Percentiles rank a stretch among this genome's conserved stretches.
These are phyloP conservation scores for Exophiala phaeomuriformis DNA, from an alignment of 2,329 filamentous ascomycete genomes.

Conservation along the genomic window DNA sequence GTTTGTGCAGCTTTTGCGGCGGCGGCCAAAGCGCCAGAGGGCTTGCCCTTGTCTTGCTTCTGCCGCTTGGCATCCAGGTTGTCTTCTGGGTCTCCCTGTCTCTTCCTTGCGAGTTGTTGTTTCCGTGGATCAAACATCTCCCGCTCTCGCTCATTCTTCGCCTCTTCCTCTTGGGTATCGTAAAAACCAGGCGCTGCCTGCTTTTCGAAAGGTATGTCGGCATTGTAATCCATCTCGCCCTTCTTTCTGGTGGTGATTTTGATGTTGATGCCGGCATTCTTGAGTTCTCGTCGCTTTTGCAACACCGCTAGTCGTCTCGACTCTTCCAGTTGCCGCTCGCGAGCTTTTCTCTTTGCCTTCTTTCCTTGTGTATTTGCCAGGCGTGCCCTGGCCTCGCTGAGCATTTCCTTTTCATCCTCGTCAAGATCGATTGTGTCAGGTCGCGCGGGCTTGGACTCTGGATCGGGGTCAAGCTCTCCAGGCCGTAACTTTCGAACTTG, in stretches of 20 bases:
- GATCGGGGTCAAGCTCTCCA: conserved; percentile 93
- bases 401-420: conserved; percentile 98
- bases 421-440: conserved; percentile 97
- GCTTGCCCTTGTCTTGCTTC: conserved; percentile 77
- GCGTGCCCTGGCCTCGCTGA: conserved; percentile 92
- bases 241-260: conserved; percentile 86
- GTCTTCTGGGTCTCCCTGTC: conserved; percentile 85
- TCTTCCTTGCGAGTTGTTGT: conserved; percentile 82
- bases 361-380: conserved; percentile 97
- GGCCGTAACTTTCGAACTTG: conserved; percentile 80
- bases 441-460: conserved; percentile 88
- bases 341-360: conserved; percentile 95
- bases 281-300: conserved; percentile 92
- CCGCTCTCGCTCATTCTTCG: conserved; percentile 73
- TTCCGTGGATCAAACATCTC: conserved; percentile 87
- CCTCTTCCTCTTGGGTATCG: conserved; percentile 78
- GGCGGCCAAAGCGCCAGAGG: conserved; percentile 72
- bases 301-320: conserved; percentile 80
- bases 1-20: conserved; percentile 88
- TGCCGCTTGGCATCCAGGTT: conserved; percentile 71
- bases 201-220: conserved; percentile 96
- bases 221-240: conserved; percentile 99
- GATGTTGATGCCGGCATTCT: conserved; percentile 96
- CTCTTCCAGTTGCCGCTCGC: conserved; percentile 91
- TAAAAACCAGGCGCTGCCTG: conserved; percentile 83